Evolutionary conservation across 2,329 filamentous ascomycete species (phyloP), one percentile per base, ranked within the genome.

Genomic region (Aspergillus melleus): DNA sequence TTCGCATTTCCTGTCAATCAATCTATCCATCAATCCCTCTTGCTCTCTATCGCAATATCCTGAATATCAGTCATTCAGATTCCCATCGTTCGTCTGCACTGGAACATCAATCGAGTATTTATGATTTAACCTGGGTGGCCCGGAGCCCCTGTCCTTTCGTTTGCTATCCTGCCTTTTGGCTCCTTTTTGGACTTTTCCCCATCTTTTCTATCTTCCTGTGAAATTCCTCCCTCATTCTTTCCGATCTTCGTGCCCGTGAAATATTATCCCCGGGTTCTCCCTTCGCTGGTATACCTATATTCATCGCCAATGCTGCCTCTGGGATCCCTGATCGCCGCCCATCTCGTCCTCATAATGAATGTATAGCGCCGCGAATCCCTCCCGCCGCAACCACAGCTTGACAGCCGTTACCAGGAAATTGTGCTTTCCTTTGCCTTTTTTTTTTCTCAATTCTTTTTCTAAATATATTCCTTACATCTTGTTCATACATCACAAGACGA

Each of bases 341-440:
- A 39, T 52, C 50, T 26, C 30, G 22, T 42, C 54, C 49, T 52
- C 52, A 58, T 53, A 49, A 63, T 56, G 57, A 57, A 51, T 44
- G 44, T 39, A 55, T 59, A 57, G 49, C 50, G 26, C 29, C 46
- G 24, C 46, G 42, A 57, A 32, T 47, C 26, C 12, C 54, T 54
- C 20, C 30, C 11, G n/a, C 52, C 52, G 39, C 54, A 39, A 19
- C 26, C 55, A 56, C 9, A 50, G 20, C 36, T 24, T 36, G 39
- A 36, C 53, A 24, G 19, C 29, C 19, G 22, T n/a, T 20, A 19
- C 12, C 53, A 16, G 29, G 9, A 36, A 39, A 39, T 29, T 20
- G 39, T n/a, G 11, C n/a, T 49, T 36, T 32, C 29, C 2, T 54
- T 20, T n/a, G 36, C 16, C 6, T 58, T n/a, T 6, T 29, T 4